Evolutionary conservation across 371 early-diverging fungal species (phyloP).

Genomic region (Rhizopus stolonifer): DNA sequence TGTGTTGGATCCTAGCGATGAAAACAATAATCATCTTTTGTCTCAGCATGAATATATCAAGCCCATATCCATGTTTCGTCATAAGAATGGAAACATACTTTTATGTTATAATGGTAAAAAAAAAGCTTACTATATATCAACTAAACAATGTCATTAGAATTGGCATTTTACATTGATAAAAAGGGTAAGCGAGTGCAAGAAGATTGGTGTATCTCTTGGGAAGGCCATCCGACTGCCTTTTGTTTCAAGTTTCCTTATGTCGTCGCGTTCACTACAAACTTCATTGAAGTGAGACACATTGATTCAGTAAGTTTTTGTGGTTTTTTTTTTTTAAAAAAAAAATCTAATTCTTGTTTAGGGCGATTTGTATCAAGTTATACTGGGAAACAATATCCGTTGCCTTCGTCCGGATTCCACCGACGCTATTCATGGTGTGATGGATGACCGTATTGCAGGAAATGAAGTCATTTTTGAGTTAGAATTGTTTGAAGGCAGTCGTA

Average conservation of each 20-base stretch:
- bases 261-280: constrained; percentile 82
- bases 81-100: constrained; percentile 74
- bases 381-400: constrained; percentile 61
- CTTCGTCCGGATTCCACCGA: constrained; percentile 54
- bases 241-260: constrained; percentile 81
- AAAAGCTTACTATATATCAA: not conserved
- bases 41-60: constrained; percentile 36
- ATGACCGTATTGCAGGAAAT: constrained; percentile 35
- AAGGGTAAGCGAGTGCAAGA: constrained; percentile 75
- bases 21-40: constrained; percentile 28
- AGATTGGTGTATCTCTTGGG: constrained; percentile 80
- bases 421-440: constrained; percentile 57
- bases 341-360: constrained; percentile 37
- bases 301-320: constrained; percentile 50
- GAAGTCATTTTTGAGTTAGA: constrained; percentile 43
- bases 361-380: constrained; percentile 63
- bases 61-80: constrained; percentile 86
- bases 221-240: constrained; percentile 71
- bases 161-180: constrained; percentile 91
- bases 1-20: constrained; percentile 50
- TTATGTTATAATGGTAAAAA: constrained; percentile 79
- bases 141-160: constrained; percentile 46
- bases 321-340: not conserved
- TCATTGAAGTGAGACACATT: constrained; percentile 87
- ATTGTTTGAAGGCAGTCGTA: constrained; percentile 23